Conservation (phyloP, 805 yeast genomes). For the Candida orba region DNA sequence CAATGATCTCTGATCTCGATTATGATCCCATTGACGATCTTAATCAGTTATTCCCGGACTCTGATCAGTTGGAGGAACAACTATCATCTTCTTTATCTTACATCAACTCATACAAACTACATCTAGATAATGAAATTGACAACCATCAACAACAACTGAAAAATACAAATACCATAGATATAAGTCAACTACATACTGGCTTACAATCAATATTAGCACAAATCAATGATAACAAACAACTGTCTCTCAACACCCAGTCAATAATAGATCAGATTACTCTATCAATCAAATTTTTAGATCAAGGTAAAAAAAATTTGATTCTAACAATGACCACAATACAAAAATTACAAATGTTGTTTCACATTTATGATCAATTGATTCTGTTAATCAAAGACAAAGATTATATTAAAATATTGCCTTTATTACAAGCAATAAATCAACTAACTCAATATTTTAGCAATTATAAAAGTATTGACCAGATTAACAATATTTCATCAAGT, state of each 20-base stretch:
- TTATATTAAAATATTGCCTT: slow-evolving; percentile 46
- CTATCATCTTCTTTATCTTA: slow-evolving; percentile 44
- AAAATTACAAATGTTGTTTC: slow-evolving; percentile 77
- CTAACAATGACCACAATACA: slow-evolving; percentile 80
- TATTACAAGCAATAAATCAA: slow-evolving; percentile 67
- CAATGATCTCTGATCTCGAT: neutral
- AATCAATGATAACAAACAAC: slow-evolving; percentile 38
- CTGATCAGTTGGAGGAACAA: slow-evolving; percentile 38
- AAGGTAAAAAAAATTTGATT: slow-evolving; percentile 76
- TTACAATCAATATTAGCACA: slow-evolving; percentile 30
- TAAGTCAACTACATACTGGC: slow-evolving; percentile 24
- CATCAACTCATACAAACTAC: slow-evolving; percentile 42
- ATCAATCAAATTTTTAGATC: slow-evolving; percentile 72
- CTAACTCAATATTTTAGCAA: slow-evolving; percentile 67
- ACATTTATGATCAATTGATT: slow-evolving; percentile 59
- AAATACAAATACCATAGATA: slow-evolving; percentile 11
- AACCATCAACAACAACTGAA: slow-evolving; percentile 23
- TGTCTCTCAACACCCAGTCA: slow-evolving; percentile 49
- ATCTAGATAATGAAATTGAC: slow-evolving; percentile 40
- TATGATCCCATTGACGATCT: slow-evolving; percentile 54
- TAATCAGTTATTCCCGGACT: slow-evolving; percentile 40
- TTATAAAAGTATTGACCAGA: slow-evolving; percentile 77
- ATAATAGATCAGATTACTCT: slow-evolving; percentile 66
- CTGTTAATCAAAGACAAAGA: slow-evolving; percentile 38
- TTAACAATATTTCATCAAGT: slow-evolving; percentile 55